Percentiles rank a stretch among this genome's conserved stretches.
Evolutionary conservation across 116 monocot genomes (phyloP).

Genomic region (Zostera marina): DNA sequence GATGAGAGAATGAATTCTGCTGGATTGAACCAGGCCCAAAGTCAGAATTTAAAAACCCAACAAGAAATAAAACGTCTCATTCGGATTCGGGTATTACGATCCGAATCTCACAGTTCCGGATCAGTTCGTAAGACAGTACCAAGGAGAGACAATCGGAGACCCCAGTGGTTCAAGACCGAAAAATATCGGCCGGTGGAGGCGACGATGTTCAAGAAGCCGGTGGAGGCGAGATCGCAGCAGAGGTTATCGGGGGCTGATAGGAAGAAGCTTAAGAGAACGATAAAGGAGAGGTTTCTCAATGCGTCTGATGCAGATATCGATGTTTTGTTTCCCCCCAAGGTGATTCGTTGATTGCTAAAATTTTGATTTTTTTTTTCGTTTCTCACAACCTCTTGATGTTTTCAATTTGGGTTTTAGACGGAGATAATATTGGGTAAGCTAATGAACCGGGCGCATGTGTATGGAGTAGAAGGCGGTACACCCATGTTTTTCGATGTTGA

Average conservation of each 20-base stretch:
- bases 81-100: too few species aligned
- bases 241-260: slow-evolving; percentile 77
- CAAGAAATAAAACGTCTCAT: too few species aligned
- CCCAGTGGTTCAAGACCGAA: too few species aligned
- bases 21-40: too few species aligned
- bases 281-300: slow-evolving; percentile 55
- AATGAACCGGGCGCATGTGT: slow-evolving; percentile 51
- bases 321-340: slow-evolving; percentile 74
- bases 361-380: neutral
- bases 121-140: too few species aligned
- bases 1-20: too few species aligned
- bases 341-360: slow-evolving; percentile 5
- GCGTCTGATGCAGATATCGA: slow-evolving; percentile 82
- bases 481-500: slow-evolving; percentile 88
- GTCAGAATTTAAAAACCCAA: too few species aligned
- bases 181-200: too few species aligned
- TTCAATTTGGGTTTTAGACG: slow-evolving; percentile 22
- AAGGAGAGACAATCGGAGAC: too few species aligned
- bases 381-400: neutral
- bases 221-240: slow-evolving; percentile 59
- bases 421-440: slow-evolving; percentile 71
- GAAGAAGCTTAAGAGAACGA: slow-evolving; percentile 75
- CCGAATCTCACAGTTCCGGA: too few species aligned
- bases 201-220: slow-evolving; percentile 76
- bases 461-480: slow-evolving; percentile 70